phyloP scores from a whole-genome alignment of 2,329 filamentous ascomycete species.

The Trichoderma sp. region DNA sequence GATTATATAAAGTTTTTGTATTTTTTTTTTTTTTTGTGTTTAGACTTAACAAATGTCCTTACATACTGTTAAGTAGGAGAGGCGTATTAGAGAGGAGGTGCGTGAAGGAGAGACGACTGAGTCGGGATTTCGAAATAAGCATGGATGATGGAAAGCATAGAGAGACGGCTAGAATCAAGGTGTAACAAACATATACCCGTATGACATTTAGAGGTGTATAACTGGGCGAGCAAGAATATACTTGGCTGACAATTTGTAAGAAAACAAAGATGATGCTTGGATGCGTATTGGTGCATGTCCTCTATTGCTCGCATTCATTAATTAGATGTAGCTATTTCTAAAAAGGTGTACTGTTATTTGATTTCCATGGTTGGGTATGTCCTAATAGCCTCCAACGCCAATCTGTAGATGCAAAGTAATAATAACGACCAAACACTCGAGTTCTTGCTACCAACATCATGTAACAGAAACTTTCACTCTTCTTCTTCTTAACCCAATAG shows the following conservation, averaged over 20 bases:
- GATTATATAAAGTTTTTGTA: not conserved
- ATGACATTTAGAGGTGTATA: constrained; percentile 20
- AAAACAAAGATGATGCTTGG: not conserved
- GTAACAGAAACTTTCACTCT: not conserved
- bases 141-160: constrained; percentile 13
- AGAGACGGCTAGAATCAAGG: constrained; percentile 14
- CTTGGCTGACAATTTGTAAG: not conserved
- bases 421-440: not conserved
- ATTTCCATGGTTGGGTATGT: constrained; percentile 17
- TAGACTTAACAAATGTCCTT: not conserved
- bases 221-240: not conserved
- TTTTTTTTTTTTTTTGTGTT: not conserved
- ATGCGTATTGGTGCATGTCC: not conserved
- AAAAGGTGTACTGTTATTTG: not conserved
- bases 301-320: not conserved
- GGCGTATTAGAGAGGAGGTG: not conserved
- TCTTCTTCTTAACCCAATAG: constrained; percentile 55
- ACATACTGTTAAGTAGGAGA: not conserved
- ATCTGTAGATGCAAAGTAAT: constrained; percentile 1
- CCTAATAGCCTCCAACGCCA: constrained; percentile 18
- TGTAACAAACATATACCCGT: constrained; percentile 8
- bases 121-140: not conserved
- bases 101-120: not conserved
- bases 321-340: not conserved
- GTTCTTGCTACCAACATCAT: not conserved